These are phyloP conservation scores for Claviceps pazoutovae DNA, from an alignment of 2,329 filamentous ascomycete genomes.

Conservation along the genomic window DNA sequence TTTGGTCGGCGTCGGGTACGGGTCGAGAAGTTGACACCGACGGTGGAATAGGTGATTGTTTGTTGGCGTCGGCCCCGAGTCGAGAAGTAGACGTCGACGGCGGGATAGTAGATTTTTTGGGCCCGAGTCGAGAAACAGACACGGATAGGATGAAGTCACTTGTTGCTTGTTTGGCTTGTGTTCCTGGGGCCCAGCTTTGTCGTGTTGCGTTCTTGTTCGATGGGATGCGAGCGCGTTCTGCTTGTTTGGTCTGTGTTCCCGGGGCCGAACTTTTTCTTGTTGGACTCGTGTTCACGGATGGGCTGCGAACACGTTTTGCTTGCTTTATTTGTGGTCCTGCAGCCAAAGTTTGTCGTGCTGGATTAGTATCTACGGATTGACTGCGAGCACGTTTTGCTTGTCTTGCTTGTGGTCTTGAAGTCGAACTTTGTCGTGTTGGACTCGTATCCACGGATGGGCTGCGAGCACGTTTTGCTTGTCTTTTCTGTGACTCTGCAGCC, in stretches of 20 bases:
- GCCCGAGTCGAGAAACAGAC: slow-evolving; percentile 9
- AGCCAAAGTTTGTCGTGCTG: too few species aligned
- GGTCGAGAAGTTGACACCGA: background rate
- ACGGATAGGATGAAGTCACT: too few species aligned
- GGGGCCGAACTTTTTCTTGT: background rate
- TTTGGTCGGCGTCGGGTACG: slow-evolving; percentile 8
- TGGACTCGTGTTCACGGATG: too few species aligned
- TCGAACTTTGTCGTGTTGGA: too few species aligned
- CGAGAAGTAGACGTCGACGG: background rate
- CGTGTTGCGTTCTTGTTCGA: background rate
- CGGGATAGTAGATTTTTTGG: slow-evolving; percentile 8
- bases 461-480: background rate
- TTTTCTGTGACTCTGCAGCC: background rate
- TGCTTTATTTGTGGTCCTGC: too few species aligned
- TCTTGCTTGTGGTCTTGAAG: too few species aligned
- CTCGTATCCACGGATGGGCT: too few species aligned
- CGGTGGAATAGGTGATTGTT: slow-evolving; percentile 9
- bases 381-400: too few species aligned
- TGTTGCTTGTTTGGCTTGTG: background rate
- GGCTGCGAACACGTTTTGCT: too few species aligned
- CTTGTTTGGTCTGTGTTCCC: background rate
- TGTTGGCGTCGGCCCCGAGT: slow-evolving; percentile 8
- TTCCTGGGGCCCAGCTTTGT: background rate
- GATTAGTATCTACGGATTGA: too few species aligned
- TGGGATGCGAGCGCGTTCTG: background rate